A percentile compares a stretch with the other conserved stretches of the same genome.
Conservation (phyloP, 345 rosid genomes). For the Murraya paniculata region DNA sequence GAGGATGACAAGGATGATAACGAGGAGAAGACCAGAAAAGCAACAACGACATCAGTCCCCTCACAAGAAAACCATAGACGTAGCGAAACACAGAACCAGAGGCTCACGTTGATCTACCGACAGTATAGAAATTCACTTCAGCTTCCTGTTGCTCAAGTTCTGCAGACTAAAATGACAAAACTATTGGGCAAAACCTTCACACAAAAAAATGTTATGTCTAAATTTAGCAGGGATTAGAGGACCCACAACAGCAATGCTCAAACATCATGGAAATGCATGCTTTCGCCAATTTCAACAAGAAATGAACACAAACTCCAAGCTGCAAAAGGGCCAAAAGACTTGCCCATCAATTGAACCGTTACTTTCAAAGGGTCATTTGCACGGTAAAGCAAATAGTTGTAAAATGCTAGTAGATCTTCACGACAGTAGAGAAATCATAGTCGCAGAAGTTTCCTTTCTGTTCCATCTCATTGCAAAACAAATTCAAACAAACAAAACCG, state of each 20-base stretch:
- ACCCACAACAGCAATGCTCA: not conserved
- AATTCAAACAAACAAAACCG: slow-evolving; percentile 13
- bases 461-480: not conserved
- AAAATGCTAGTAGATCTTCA: not conserved
- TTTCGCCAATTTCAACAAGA: not conserved
- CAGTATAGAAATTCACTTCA: not conserved
- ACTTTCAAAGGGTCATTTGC: not conserved
- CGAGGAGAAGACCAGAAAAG: not conserved
- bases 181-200: not conserved
- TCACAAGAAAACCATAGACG: not conserved
- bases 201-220: not conserved
- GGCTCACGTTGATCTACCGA: not conserved
- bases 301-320: not conserved
- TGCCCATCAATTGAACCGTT: not conserved
- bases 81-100: not conserved
- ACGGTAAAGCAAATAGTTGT: not conserved
- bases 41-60: not conserved
- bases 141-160: not conserved
- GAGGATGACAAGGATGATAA: no score
- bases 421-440: not conserved
- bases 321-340: not conserved
- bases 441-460: not conserved
- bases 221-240: not conserved
- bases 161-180: not conserved
- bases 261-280: not conserved